These are phyloP conservation scores for Candida xiaguanensis DNA, from an alignment of 805 yeast species.

Conservation along the genomic window DNA sequence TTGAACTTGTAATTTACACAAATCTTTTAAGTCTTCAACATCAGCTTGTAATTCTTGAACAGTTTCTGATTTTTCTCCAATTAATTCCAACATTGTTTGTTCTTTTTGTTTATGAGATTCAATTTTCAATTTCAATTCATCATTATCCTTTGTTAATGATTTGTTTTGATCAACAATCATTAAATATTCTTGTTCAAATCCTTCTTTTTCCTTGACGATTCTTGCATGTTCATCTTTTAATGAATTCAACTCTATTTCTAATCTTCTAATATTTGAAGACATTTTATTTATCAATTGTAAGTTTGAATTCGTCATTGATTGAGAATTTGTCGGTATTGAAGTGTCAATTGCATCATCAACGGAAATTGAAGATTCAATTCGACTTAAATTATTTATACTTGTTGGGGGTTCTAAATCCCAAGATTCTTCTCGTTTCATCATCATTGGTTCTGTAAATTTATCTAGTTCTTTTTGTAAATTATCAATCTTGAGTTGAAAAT, in stretches of 20 bases:
- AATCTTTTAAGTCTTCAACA: slow-evolving; percentile 81
- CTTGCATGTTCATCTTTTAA: slow-evolving; percentile 59
- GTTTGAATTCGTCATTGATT: slow-evolving; percentile 15
- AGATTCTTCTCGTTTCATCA: background rate
- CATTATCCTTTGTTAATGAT: slow-evolving; percentile 25
- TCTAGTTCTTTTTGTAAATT: slow-evolving; percentile 18
- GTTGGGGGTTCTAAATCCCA: slow-evolving; percentile 2
- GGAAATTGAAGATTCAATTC: slow-evolving; percentile 1
- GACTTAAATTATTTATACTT: background rate
- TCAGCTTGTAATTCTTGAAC: slow-evolving; percentile 87
- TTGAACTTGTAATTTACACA: slow-evolving; percentile 80
- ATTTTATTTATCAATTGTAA: slow-evolving; percentile 72
- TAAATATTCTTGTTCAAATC: slow-evolving; percentile 65
- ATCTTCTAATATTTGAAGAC: slow-evolving; percentile 69
- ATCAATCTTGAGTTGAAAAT: slow-evolving; percentile 22
- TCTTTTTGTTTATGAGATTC: slow-evolving; percentile 37
- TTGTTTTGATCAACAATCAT: slow-evolving; percentile 30
- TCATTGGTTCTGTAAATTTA: slow-evolving; percentile 4
- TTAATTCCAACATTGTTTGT: slow-evolving; percentile 58
- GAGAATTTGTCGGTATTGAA: slow-evolving; percentile 13
- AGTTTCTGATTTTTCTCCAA: slow-evolving; percentile 85
- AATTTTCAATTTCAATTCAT: slow-evolving; percentile 24
- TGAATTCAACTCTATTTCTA: slow-evolving; percentile 73
- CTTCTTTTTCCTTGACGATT: slow-evolving; percentile 55
- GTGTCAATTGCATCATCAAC: background rate